These are phyloP conservation scores for Colletotrichum sp. DNA, from an alignment of 2,329 filamentous ascomycete species.

Conservation along the genomic window DNA sequence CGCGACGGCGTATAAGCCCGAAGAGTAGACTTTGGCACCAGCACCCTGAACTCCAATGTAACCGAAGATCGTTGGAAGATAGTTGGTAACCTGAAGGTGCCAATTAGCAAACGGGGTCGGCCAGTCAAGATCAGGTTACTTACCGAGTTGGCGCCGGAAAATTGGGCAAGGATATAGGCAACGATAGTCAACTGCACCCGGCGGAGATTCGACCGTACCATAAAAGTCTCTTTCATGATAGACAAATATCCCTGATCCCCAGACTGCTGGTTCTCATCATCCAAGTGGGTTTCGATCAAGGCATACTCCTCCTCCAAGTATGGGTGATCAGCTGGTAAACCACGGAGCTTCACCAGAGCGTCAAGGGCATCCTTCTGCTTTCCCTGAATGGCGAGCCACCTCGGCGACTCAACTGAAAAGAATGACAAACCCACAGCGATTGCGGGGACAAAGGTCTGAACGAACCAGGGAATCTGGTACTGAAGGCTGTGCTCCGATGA, in stretches of 20 bases:
- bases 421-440: slow-evolving; percentile 25
- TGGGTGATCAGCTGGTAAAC: slow-evolving; percentile 29
- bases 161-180: slow-evolving; percentile 43
- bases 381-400: slow-evolving; percentile 38
- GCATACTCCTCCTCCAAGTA: slow-evolving; percentile 29
- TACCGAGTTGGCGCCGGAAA: slow-evolving; percentile 48
- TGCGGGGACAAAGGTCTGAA: slow-evolving; percentile 1
- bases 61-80: slow-evolving; percentile 21
- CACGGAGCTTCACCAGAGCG: slow-evolving; percentile 25
- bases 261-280: slow-evolving; percentile 2
- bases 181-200: slow-evolving; percentile 41
- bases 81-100: background rate
- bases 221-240: slow-evolving; percentile 39
- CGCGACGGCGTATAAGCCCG: slow-evolving; percentile 45
- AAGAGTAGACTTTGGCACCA: slow-evolving; percentile 39
- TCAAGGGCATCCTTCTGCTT: slow-evolving; percentile 28
- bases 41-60: slow-evolving; percentile 32
- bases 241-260: slow-evolving; percentile 19
- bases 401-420: slow-evolving; percentile 40
- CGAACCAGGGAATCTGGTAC: slow-evolving; percentile 31
- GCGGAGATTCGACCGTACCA: slow-evolving; percentile 40
- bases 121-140: slow-evolving; percentile 16
- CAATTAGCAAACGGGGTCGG: slow-evolving; percentile 32
- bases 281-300: slow-evolving; percentile 30
- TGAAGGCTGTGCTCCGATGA: slow-evolving; percentile 24